Percentiles rank a stretch among this genome's conserved stretches.
These are phyloP conservation scores for Oryza nivara DNA, from an alignment of 176 grass and related monocot genomes.

Conservation along the genomic window DNA sequence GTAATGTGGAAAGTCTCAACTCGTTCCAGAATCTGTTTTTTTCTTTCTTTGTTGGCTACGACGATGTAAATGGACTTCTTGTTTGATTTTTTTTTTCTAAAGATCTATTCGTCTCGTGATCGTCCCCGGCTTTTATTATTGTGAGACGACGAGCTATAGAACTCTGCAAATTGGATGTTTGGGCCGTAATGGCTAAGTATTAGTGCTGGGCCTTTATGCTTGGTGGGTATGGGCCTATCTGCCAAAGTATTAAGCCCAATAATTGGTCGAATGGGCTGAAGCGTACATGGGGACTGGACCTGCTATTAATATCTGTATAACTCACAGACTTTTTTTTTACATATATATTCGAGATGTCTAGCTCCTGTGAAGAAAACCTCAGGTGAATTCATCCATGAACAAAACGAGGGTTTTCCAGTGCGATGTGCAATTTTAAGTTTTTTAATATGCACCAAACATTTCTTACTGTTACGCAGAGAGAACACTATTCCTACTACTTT, in stretches of 20 bases:
- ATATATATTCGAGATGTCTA: not conserved
- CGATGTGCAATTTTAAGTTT: not conserved
- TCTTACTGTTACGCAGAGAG: not conserved
- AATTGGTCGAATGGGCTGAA: not conserved
- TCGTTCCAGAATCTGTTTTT: not conserved
- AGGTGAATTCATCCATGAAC: not conserved
- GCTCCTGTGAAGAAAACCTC: not conserved
- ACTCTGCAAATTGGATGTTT: no score
- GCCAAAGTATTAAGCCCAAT: no score
- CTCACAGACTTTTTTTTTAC: no score
- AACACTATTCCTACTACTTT: not conserved
- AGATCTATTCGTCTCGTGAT: not conserved
- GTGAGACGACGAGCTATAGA: no score
- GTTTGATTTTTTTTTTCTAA: not conserved
- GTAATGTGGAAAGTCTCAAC: not conserved
- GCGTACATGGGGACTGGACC: not conserved
- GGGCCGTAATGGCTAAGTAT: not conserved
- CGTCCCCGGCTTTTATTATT: not conserved
- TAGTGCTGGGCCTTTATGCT: not conserved
- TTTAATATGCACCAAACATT: not conserved
- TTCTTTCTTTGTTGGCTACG: no score
- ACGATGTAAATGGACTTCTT: not conserved
- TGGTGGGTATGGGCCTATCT: no score
- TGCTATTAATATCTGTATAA: no score
- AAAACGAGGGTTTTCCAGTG: not conserved